Base-by-base conservation (phyloP, 805 yeast genomes). In the Ogataea ganodermae region DNA sequence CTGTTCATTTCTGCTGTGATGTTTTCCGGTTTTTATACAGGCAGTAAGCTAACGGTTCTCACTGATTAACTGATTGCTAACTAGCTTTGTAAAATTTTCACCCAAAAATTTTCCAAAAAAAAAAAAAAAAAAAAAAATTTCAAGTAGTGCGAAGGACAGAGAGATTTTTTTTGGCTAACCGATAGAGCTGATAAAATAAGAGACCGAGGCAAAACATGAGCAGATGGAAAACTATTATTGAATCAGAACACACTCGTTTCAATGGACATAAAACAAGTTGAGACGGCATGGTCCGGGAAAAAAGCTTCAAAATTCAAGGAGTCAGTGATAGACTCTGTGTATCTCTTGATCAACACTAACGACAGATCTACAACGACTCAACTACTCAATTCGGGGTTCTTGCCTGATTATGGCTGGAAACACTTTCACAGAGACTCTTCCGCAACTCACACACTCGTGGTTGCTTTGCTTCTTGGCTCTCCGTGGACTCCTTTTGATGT, bases 1-100 rank as follows among this genome's bases (percentile, higher is more conserved):
- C 89, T 81, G 67, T 80, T 81, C 89, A 83, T 84, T 40, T 18
- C 13, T 23, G 24, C 6, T 26, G 24, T 26, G 26, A 7, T 37
- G 32, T 28, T 38, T 26, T 17, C 27, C 16, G 42, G 23, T 33
- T 3, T 9, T 33, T 17, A 3, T 5, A 6, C 36, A 33, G 36
- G 36, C 36, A 33, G 36, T 24, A 16, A 6, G 32, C 21, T n/a
- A 18, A n/a, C 32, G 27, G 23, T 24, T 24, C 18, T 26, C 14
- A 16, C 21, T 35, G 39, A 22, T 21, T 38, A 14, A 38, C 9
- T 14, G 9, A 3, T 24, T 10, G 6, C 21, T 26, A 27, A 26
- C 20, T 16, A 43, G 32, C 32, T 13, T 35, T 36, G 41, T 38
- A 49, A 49, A 42, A 37, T 42, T 46, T 49, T 45, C 41, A 41